These are phyloP conservation scores for Herpetomonas tarakana DNA, from an alignment of 208 protist species.

Conservation along the genomic window DNA sequence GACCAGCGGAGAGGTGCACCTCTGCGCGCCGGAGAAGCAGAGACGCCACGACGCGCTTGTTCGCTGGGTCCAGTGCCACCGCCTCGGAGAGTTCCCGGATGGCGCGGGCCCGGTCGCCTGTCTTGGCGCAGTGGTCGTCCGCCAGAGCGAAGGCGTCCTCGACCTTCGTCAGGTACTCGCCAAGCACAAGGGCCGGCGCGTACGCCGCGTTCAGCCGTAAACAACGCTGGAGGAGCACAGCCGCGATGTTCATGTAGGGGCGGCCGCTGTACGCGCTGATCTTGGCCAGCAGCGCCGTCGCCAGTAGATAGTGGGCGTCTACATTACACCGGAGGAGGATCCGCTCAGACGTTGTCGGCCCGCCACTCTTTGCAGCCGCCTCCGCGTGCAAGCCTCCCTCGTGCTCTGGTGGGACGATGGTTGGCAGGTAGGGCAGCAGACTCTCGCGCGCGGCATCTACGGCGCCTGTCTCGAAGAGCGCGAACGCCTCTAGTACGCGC, in stretches of 20 bases:
- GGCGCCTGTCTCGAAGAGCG: conserved; percentile 44
- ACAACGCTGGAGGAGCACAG: conserved; percentile 59
- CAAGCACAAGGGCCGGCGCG: conserved; percentile 56
- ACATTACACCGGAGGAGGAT: conserved; percentile 35
- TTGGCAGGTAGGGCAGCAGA: conserved; percentile 68
- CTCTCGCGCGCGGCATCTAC: conserved; percentile 43
- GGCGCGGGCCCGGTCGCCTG: conserved; percentile 24
- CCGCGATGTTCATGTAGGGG: conserved; percentile 70
- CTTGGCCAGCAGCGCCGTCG: conserved; percentile 65
- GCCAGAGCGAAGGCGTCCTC: conserved; percentile 50
- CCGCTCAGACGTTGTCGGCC: conserved; percentile 35
- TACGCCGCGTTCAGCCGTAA: conserved; percentile 47
- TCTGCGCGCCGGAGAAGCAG: conserved; percentile 50
- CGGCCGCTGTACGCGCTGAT: conserved; percentile 72
- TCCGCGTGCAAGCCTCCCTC: too few species aligned
- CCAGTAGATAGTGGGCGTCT: conserved; percentile 63
- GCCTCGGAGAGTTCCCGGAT: conserved; percentile 37
- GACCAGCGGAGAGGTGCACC: conserved; percentile 30
- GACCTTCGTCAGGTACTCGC: conserved; percentile 55
- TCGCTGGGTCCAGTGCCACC: conserved; percentile 47
- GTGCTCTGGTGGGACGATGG: conserved; percentile 28
- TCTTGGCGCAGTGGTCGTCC: conserved; percentile 19
- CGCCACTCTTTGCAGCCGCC: too few species aligned
- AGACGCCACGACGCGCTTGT: conserved; percentile 30
- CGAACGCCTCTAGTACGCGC: conserved; percentile 51